Base-by-base conservation (phyloP, 2,329 filamentous ascomycete genomes). In the Coniochaeta sp. region DNA sequence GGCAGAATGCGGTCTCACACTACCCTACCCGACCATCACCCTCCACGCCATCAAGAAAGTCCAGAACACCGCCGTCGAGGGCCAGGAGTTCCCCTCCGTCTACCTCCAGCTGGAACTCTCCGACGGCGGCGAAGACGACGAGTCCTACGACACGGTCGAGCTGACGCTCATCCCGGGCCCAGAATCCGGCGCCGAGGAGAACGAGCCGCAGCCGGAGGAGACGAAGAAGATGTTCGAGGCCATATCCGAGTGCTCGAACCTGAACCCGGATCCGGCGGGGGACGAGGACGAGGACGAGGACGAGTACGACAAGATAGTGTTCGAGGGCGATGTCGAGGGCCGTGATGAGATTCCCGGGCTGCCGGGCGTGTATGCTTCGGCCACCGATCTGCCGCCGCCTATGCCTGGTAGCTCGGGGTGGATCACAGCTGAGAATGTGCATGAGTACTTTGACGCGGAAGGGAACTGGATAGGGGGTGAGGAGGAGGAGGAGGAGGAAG, bases 341-440 rank as follows among this genome's bases (percentile, higher is more conserved):
- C 72, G 87, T 2, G 83, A 85, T 36, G 83, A 85, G 40, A 34
- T 57, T 7, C 31, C 28, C 17, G 85, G 83, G 0, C 77, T 84
- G 66, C 76, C 78, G 0, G 84, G 84, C 12, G 83, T 86, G 6
- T 72, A 83, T 63, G 61, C 62, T 1, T 66, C 66, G 0, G 61
- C 62, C 4, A 44, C 36, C 6, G 63, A 67, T 38, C 69, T 88
- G 26, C 86, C 86, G n/a, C 85, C 85, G 1, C 83, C 86, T 0
- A 83, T 89, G 72, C 88, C 89, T 0, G 89, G 89, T 1, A 90
- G 89, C 57, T 84, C 84, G 0, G 89, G 89, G 0, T 93, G 90
- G 90, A 92, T 98, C 69, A 98, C 93, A 17, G 89, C 90, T 9
- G 93, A 96, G 60, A 98, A 97, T 68, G 87, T 96, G 71, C 80